Conservation (phyloP, 1,139 yeast species). For the Meyerozyma smithsonii region DNA sequence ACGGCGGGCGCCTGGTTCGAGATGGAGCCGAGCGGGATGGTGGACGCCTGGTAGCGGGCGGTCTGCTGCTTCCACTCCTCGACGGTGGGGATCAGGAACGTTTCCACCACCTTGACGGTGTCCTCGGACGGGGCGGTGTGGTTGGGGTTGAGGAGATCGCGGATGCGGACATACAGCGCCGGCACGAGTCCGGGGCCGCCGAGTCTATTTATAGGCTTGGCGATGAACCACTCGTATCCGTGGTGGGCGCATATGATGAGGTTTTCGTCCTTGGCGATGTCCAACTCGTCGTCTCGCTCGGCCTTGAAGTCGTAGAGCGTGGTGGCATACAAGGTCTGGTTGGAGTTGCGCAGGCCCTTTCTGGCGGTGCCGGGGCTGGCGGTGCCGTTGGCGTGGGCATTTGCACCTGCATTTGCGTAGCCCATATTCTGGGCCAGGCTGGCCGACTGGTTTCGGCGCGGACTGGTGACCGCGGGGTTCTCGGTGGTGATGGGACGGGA, state of each 20-base stretch:
- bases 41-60: constrained; percentile 88
- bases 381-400: too few relatives aligned
- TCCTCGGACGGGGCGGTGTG: constrained; percentile 18
- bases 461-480: constrained; percentile 6
- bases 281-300: constrained; percentile 84
- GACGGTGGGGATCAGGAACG: constrained; percentile 78
- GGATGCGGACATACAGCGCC: constrained; percentile 79
- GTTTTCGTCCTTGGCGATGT: constrained; percentile 80
- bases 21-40: constrained; percentile 67
- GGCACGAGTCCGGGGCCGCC: constrained; percentile 99
- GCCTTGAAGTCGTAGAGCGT: constrained; percentile 79
- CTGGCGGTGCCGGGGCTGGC: constrained; percentile 8
- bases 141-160: constrained; percentile 56
- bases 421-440: constrained; percentile 7
- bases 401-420: constrained; percentile 1
- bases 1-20: constrained; percentile 24
- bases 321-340: constrained; percentile 42
- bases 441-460: constrained; percentile 7
- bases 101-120: constrained; percentile 38
- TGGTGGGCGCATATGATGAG: constrained; percentile 93
- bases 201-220: constrained; percentile 88
- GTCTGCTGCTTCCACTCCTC: constrained; percentile 94
- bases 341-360: constrained; percentile 15
- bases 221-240: constrained; percentile 95
- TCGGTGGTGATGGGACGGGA: constrained; percentile 29